These are phyloP conservation scores for Thielaviopsis euricoi DNA, from an alignment of 2,329 filamentous ascomycete genomes.

Conservation along the genomic window DNA sequence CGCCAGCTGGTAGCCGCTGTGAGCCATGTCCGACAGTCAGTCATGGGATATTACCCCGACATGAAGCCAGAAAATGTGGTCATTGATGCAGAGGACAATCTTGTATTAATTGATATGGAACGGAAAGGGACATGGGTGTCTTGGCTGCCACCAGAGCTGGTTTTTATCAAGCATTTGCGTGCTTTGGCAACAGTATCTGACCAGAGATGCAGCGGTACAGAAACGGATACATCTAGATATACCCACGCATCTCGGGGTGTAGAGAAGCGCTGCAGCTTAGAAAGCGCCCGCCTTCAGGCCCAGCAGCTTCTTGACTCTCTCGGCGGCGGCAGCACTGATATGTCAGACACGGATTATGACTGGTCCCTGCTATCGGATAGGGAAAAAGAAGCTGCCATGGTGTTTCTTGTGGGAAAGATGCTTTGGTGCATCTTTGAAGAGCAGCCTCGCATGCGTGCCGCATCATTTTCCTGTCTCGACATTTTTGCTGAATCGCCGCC, in stretches of 20 bases:
- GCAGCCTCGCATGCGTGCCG: neutral
- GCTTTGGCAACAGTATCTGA: neutral
- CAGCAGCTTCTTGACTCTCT: neutral
- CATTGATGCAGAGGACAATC: neutral
- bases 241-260: too few relatives aligned
- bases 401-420: slow-evolving; percentile 7
- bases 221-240: too few relatives aligned
- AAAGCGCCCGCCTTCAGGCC: neutral
- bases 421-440: slow-evolving; percentile 9
- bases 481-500: neutral
- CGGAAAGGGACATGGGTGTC: neutral
- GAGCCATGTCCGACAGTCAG: neutral
- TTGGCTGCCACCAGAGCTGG: slow-evolving; percentile 5
- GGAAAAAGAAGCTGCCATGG: neutral
- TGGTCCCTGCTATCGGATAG: neutral
- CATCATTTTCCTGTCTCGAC: slow-evolving; percentile 4
- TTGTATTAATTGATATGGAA: slow-evolving; percentile 5
- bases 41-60: slow-evolving; percentile 5
- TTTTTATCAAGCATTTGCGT: slow-evolving; percentile 1
- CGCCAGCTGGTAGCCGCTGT: neutral
- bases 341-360: neutral
- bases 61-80: slow-evolving; percentile 5
- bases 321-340: neutral
- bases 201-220: too few relatives aligned
- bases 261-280: too few relatives aligned